Evolutionary conservation across 192 early-diverging fungal genomes (phyloP).

Genomic region (Gryganskiella cystojenkinii): DNA sequence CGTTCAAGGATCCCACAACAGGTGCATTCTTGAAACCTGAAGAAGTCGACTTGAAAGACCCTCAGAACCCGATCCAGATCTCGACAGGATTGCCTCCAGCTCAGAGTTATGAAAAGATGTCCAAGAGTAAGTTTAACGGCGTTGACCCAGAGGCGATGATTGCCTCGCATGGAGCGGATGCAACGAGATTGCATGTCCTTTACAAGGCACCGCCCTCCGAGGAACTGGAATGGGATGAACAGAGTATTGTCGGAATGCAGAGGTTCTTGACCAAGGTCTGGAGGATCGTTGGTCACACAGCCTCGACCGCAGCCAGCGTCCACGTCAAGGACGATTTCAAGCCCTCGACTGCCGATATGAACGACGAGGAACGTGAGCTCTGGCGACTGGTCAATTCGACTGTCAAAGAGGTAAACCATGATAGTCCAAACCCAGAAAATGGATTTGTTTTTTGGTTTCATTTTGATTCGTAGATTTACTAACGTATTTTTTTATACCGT

Average conservation of each 20-base stretch:
- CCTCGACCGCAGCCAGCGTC: neutral
- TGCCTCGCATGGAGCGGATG: constrained; percentile 79
- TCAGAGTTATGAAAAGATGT: constrained; percentile 93
- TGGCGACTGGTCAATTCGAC: constrained; percentile 62
- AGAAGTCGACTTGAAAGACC: constrained; percentile 72
- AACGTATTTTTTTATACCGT: constrained; percentile 1
- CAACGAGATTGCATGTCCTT: constrained; percentile 85
- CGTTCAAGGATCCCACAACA: constrained; percentile 80
- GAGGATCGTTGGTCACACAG: constrained; percentile 61
- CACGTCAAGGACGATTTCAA: neutral
- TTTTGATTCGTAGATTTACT: neutral
- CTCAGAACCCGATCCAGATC: constrained; percentile 63
- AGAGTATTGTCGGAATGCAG: constrained; percentile 93
- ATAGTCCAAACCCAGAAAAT: too few species aligned
- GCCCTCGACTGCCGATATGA: constrained; percentile 46
- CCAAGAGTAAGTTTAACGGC: constrained; percentile 96
- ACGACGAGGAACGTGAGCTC: constrained; percentile 60
- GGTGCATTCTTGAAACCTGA: constrained; percentile 80
- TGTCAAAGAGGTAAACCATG: constrained; percentile 64
- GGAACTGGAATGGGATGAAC: constrained; percentile 91
- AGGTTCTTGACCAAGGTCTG: constrained; percentile 78
- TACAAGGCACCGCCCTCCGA: constrained; percentile 91
- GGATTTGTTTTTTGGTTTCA: too few species aligned
- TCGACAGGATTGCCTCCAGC: constrained; percentile 67
- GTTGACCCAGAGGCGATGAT: constrained; percentile 83